Percentiles rank a stretch among this genome's conserved stretches.
These are phyloP conservation scores for Symbiodinium natans DNA, from an alignment of 73 alveolate genomes.

Conservation along the genomic window DNA sequence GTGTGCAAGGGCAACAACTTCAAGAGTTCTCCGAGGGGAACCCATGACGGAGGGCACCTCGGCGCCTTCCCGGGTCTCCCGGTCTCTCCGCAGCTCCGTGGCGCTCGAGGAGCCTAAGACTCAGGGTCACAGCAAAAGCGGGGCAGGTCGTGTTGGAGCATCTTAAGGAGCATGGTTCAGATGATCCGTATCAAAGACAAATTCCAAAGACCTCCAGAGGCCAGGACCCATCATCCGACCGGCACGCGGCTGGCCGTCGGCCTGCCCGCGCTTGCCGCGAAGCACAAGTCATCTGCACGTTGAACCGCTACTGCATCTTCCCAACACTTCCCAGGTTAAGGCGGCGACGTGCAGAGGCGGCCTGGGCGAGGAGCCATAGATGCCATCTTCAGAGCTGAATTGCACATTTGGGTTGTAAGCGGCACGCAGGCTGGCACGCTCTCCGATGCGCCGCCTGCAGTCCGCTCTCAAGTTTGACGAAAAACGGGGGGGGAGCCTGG, in stretches of 20 bases:
- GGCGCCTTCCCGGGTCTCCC: neutral
- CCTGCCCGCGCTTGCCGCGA: neutral
- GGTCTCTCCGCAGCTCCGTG: constrained; percentile 7
- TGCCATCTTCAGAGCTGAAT: too few relatives aligned
- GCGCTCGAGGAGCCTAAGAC: constrained; percentile 27
- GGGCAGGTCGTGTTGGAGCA: neutral
- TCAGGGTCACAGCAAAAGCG: neutral
- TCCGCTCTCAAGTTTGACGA: too few relatives aligned
- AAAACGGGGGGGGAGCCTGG: neutral
- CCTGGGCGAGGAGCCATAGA: too few relatives aligned
- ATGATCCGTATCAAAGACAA: too few relatives aligned
- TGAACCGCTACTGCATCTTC: too few relatives aligned
- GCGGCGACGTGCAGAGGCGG: neutral
- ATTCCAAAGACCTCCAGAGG: neutral
- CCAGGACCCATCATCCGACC: neutral
- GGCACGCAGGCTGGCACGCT: neutral
- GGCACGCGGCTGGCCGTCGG: neutral
- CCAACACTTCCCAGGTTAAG: too few relatives aligned
- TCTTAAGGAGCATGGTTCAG: too few relatives aligned
- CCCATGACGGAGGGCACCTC: too few relatives aligned
- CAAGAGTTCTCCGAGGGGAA: too few relatives aligned
- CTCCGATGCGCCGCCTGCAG: neutral
- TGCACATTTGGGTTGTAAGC: neutral
- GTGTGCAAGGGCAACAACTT: too few relatives aligned
- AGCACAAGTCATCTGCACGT: neutral